Evolutionary conservation across 2,329 filamentous ascomycete genomes (phyloP).

Genomic region (Penicillium sp.): DNA sequence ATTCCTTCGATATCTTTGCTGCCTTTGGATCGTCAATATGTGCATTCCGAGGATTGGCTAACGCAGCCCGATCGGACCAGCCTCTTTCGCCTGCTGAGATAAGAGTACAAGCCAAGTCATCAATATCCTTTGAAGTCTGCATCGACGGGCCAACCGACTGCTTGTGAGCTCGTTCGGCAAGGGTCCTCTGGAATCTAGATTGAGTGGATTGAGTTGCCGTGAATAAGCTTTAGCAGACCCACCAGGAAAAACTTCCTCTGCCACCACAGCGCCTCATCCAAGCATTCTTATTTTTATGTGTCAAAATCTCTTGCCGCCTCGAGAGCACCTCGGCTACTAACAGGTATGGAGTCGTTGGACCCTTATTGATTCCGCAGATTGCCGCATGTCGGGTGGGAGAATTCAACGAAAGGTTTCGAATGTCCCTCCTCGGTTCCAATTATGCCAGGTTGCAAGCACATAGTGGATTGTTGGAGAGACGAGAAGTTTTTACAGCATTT

Average conservation of each 20-base stretch:
- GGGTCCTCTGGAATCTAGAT: not conserved
- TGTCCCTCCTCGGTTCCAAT: no score
- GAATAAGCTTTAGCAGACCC: not conserved
- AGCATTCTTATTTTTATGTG: not conserved
- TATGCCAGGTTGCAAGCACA: no score
- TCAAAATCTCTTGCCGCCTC: not conserved
- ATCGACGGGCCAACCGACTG: no score
- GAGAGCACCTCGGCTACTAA: not conserved
- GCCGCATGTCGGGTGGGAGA: not conserved
- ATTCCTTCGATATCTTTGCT: no score
- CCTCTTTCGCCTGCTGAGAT: not conserved
- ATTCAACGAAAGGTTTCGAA: not conserved
- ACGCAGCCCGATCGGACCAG: not conserved
- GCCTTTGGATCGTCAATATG: no score
- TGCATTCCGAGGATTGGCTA: no score
- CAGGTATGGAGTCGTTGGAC: not conserved
- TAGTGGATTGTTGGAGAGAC: no score
- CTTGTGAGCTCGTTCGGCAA: not conserved
- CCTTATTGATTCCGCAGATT: not conserved
- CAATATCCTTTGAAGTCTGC: no score
- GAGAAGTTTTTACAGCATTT: no score
- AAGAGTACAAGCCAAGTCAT: no score
- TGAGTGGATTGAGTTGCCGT: not conserved
- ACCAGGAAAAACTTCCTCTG: not conserved
- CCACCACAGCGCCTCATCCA: not conserved